A percentile compares a stretch with the other conserved stretches of the same genome.
phyloP scores from a whole-genome alignment of 257 asterid species.

The Solanum lycopersicoides region DNA sequence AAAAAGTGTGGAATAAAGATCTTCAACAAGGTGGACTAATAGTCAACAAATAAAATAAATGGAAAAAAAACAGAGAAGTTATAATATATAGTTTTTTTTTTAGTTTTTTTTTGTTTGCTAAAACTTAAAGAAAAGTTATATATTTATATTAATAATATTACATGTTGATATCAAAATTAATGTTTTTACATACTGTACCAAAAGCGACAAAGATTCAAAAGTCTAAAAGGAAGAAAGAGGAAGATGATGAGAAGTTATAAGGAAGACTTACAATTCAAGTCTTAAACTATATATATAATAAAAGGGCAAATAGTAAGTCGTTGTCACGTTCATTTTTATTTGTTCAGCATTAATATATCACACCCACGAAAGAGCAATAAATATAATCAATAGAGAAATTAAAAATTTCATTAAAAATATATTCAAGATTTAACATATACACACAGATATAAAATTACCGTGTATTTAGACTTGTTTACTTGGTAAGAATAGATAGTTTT shows the following conservation, averaged over 20 bases:
- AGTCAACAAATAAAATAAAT: background rate
- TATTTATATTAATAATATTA: background rate
- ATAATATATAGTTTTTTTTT: background rate
- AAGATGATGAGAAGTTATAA: background rate
- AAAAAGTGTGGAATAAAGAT: background rate
- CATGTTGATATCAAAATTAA: background rate
- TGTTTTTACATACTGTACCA: background rate
- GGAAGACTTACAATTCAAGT: background rate
- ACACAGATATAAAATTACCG: too few species aligned
- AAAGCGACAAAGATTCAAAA: background rate
- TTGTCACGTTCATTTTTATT: too few species aligned
- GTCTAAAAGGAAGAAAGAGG: background rate
- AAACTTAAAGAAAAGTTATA: background rate
- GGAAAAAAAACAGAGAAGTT: background rate
- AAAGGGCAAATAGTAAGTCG: background rate
- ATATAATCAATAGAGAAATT: too few species aligned
- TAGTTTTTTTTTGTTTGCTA: background rate
- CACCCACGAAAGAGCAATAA: too few species aligned
- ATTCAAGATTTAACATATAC: too few species aligned
- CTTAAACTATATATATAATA: background rate
- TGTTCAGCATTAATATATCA: background rate
- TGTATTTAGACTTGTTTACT: background rate
- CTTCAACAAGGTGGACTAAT: background rate
- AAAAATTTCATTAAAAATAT: too few species aligned
- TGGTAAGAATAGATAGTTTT: background rate